Conservation (phyloP, 768 basidiomycete genomes). For the Obba rivulosa region DNA sequence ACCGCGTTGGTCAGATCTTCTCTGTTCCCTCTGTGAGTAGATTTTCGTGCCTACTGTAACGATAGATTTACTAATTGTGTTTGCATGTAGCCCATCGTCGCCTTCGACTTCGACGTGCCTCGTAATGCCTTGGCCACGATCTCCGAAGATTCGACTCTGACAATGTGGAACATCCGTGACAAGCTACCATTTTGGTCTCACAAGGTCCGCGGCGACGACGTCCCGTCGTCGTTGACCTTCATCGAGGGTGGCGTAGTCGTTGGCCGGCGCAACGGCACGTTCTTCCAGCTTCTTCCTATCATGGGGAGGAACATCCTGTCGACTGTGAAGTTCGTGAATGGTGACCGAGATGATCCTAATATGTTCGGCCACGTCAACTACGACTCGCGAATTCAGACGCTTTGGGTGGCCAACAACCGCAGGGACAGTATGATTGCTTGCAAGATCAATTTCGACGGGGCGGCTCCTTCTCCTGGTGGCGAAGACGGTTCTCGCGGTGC, state of each 20-base stretch:
- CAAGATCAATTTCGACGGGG: constrained; percentile 61
- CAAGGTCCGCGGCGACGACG: constrained; percentile 73
- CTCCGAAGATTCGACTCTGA: constrained; percentile 75
- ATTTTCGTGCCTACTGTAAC: background rate
- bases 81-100: constrained; percentile 59
- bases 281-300: constrained; percentile 78
- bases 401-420: constrained; percentile 85
- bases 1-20: constrained; percentile 64
- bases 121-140: constrained; percentile 78
- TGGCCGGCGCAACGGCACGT: constrained; percentile 78
- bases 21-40: constrained; percentile 63
- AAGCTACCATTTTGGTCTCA: constrained; percentile 70
- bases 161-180: constrained; percentile 79
- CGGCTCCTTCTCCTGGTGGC: constrained; percentile 44
- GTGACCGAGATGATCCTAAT: constrained; percentile 63
- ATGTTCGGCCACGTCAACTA: constrained; percentile 90
- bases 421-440: constrained; percentile 81
- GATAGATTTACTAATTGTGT: background rate
- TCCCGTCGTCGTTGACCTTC: constrained; percentile 79
- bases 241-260: constrained; percentile 83
- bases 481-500: constrained; percentile 55
- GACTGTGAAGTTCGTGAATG: constrained; percentile 74
- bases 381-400: constrained; percentile 77
- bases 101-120: constrained; percentile 79
- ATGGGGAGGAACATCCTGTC: constrained; percentile 70